Evolutionary conservation across 257 asterid species (phyloP).

Genomic region (Solanum tacnaense): DNA sequence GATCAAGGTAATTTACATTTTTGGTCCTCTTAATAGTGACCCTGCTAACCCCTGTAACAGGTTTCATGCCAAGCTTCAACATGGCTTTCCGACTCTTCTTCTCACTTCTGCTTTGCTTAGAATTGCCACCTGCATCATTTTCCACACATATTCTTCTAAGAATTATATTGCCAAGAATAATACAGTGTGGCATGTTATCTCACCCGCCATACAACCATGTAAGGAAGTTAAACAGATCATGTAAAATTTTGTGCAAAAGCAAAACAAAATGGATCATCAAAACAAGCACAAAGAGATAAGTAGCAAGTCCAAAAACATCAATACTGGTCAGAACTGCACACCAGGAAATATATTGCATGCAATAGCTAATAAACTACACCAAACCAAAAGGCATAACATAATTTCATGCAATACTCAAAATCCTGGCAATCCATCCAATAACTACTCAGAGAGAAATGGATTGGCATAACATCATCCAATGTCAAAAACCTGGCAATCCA

Average conservation of each 20-base stretch:
- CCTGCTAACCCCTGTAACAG: constrained; percentile 71
- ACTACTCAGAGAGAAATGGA: not conserved
- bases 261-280: not conserved
- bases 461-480: not conserved
- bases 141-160: not conserved
- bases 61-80: constrained; percentile 93
- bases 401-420: not conserved
- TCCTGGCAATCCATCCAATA: not conserved
- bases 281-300: not conserved
- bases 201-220: not conserved
- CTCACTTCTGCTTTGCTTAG: constrained; percentile 95
- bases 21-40: constrained; percentile 81
- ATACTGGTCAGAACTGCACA: not conserved
- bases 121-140: constrained; percentile 38
- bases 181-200: not conserved
- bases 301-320: not conserved
- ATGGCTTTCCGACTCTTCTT: constrained; percentile 94
- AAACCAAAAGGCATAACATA: not conserved
- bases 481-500: not conserved
- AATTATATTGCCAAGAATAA: not conserved
- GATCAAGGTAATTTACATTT: constrained; percentile 29
- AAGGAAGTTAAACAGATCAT: not conserved
- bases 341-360: not conserved
- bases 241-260: not conserved
- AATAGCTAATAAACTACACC: not conserved